Evolutionary conservation across 768 basidiomycete species (phyloP), one percentile per base, ranked within the genome.

Genomic region (Calocybe gangraenosa): DNA sequence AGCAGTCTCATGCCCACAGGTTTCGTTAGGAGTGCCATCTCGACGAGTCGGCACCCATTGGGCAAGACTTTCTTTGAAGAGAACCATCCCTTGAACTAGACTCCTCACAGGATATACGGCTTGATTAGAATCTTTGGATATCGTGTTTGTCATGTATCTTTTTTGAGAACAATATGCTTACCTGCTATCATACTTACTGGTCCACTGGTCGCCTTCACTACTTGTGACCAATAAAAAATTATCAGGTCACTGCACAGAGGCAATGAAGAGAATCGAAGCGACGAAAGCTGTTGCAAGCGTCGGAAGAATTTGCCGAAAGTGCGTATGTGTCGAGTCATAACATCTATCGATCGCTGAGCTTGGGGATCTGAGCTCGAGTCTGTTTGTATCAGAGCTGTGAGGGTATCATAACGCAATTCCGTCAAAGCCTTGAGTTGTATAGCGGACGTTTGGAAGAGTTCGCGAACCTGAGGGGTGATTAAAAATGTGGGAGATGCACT

Each of bases 231-330:
- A 58, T 90, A 91, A 54, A 80, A 91, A 21, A 88, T 67, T 40
- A 92, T 76, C 19, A 90, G 59, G 43, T 84, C 79, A 22, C 73
- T 75, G 54, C 82, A 87, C 35, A 67, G 62, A 2, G 86, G 82
- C 18, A 91, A 64, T 32, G 65, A 61, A 5, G 83, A 74, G 57
- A 92, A 92, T 15, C 78, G 78, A 32, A 68, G 46, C 15, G 67
- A 54, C 8, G 75, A 70, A 15, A 84, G 70, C 55, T 85, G 81
- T 50, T 90, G 84, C 52, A 91, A 56, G 23, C 84, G 74, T 37
- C 87, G 73, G 68, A 90, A 92, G 56, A 85, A 82, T 62, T 91
- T 92, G 11, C 89, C 91, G 54, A 89, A 83, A 23, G 77, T 59
- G 34, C 76, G 76, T 21, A 88, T 68, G 54, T 90, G 87, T 38